These are phyloP conservation scores for Smallanthus sonchifolius DNA, from an alignment of 129 eudicot species.

Conservation along the genomic window DNA sequence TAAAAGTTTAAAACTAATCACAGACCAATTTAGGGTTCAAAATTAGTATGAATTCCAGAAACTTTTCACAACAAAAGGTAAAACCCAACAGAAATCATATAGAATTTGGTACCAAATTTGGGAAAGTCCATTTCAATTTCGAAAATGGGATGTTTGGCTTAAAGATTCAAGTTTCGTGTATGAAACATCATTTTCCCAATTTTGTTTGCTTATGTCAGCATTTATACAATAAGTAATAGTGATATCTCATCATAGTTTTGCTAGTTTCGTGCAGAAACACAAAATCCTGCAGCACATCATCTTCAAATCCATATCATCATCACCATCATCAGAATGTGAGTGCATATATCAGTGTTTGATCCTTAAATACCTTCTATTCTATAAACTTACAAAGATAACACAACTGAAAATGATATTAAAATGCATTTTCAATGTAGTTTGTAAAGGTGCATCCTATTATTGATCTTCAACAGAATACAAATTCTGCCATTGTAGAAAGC, in stretches of 20 bases:
- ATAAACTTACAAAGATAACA: background rate
- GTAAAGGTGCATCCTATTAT: conserved; percentile 46
- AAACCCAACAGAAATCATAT: too few relatives aligned
- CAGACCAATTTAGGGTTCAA: too few relatives aligned
- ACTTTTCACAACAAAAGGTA: too few relatives aligned
- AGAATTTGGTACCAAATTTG: too few relatives aligned
- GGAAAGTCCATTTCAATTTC: too few relatives aligned
- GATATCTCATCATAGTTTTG: conserved; percentile 13
- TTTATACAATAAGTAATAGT: background rate
- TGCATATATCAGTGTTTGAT: background rate
- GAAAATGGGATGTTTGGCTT: too few relatives aligned
- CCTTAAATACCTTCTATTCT: background rate
- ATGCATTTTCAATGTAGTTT: conserved; percentile 26
- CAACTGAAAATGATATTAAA: background rate
- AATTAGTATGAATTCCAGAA: too few relatives aligned
- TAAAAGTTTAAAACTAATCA: too few relatives aligned
- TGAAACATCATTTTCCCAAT: too few relatives aligned
- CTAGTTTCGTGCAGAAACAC: conserved; percentile 29
- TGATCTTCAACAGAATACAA: conserved; percentile 33
- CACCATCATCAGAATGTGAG: conserved; percentile 36
- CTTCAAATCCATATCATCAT: conserved; percentile 20
- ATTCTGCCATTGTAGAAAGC: conserved; percentile 25
- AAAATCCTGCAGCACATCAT: conserved; percentile 30
- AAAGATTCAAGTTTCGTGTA: too few relatives aligned
- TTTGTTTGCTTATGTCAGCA: too few relatives aligned